A percentile compares a stretch with the other conserved stretches of the same genome.
Conservation (phyloP, 228 moss, liverwort and hornwort genomes). For the Sphagnum fallax region DNA sequence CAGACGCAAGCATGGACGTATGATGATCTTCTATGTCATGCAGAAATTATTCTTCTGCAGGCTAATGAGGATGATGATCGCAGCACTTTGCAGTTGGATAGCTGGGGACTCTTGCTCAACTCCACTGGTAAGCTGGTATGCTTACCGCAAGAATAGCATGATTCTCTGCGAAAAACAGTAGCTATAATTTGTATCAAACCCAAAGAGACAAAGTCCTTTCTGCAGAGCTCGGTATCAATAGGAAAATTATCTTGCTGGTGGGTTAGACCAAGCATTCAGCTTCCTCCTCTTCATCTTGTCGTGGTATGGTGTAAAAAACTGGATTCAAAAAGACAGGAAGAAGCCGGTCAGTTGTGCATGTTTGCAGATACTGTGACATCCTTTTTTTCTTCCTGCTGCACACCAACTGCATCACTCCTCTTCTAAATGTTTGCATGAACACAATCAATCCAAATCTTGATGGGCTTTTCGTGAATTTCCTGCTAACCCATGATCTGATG, state of each 20-base stretch:
- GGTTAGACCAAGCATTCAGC: not conserved
- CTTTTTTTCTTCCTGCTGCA: not conserved
- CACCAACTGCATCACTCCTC: not conserved
- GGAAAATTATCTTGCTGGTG: too few relatives aligned
- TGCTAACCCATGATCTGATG: not conserved
- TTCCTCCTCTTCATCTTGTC: not conserved
- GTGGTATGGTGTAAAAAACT: not conserved
- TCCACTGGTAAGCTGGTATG: conserved; percentile 30
- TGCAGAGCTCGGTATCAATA: too few relatives aligned
- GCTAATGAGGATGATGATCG: conserved; percentile 19
- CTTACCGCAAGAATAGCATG: not conserved
- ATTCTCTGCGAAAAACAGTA: not conserved
- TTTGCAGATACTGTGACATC: not conserved
- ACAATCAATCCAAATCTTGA: not conserved
- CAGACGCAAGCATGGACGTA: conserved; percentile 40
- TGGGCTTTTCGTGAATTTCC: not conserved
- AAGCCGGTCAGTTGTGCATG: not conserved
- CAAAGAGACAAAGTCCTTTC: too few relatives aligned
- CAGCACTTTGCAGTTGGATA: conserved; percentile 38
- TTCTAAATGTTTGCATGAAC: not conserved
- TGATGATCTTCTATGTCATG: conserved; percentile 34
- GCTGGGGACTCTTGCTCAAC: conserved; percentile 37
- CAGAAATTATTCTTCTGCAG: conserved; percentile 25
- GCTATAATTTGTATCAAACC: not conserved
- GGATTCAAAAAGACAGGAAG: not conserved